Percentiles rank a stretch among this genome's conserved stretches.
Evolutionary conservation across 495 filamentous ascomycete species (phyloP).

Genomic region (Xylaria scruposa): DNA sequence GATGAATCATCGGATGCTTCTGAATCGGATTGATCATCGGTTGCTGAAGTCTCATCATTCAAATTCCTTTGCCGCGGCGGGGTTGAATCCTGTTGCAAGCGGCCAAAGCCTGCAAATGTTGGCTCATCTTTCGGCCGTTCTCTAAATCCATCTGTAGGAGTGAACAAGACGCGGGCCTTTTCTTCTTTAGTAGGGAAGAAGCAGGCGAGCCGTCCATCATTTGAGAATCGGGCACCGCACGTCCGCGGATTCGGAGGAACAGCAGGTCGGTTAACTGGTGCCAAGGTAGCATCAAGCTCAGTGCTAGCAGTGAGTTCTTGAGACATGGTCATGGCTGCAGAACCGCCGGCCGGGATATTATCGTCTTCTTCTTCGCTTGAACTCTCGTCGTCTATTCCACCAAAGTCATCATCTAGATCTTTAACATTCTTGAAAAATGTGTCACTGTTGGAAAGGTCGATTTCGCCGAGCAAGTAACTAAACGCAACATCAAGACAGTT

Average conservation of each 20-base stretch:
- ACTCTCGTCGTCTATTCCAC: constrained; percentile 64
- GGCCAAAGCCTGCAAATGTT: constrained; percentile 89
- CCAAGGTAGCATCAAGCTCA: constrained; percentile 59
- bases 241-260: constrained; percentile 76
- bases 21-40: constrained; percentile 58
- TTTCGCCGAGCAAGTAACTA: constrained; percentile 84
- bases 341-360: constrained; percentile 59
- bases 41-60: constrained; percentile 60
- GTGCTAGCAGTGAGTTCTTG: constrained; percentile 60
- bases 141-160: constrained; percentile 65
- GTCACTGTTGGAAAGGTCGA: constrained; percentile 75
- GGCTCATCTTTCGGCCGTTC: constrained; percentile 69
- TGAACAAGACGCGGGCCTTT: constrained; percentile 63
- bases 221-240: constrained; percentile 79
- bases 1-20: constrained; percentile 70
- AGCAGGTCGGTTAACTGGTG: constrained; percentile 69
- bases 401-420: constrained; percentile 67
- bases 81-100: constrained; percentile 62
- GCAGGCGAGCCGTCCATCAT: constrained; percentile 80
- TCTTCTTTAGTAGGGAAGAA: constrained; percentile 87
- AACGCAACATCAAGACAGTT: constrained; percentile 85
- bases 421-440: constrained; percentile 69
- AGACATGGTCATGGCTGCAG: constrained; percentile 57
- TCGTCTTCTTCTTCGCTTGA: constrained; percentile 89
- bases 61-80: constrained; percentile 51